Evolutionary conservation across 73 alveolate species (phyloP).

Genomic region (Halteria grandinella): DNA sequence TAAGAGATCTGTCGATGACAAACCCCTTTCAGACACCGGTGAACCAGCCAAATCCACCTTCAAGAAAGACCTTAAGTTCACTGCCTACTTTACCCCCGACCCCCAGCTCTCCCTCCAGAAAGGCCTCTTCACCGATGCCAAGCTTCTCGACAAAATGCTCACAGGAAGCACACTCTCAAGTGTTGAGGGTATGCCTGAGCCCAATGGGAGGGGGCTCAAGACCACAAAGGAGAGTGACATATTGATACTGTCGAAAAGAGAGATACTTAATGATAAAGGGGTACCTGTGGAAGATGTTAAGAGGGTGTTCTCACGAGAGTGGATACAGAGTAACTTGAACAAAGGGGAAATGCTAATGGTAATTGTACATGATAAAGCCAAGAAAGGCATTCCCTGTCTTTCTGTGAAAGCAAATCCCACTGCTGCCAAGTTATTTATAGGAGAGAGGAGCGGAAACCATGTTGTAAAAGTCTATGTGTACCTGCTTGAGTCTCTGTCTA

Average conservation of each 20-base stretch:
- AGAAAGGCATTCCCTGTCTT: not conserved
- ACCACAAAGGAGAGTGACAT: conserved; percentile 41
- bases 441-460: too few species aligned
- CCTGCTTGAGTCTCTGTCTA: too few species aligned
- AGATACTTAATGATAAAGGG: not conserved
- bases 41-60: too few species aligned
- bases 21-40: too few species aligned
- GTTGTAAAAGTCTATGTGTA: too few species aligned
- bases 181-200: too few species aligned
- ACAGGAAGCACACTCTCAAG: not conserved
- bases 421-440: not conserved
- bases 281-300: conserved; percentile 26
- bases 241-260: conserved; percentile 16
- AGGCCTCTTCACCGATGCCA: too few species aligned
- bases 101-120: too few species aligned
- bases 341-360: conserved; percentile 2
- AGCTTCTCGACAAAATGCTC: not conserved
- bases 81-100: too few species aligned
- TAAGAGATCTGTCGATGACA: conserved; percentile 21
- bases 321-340: conserved; percentile 7
- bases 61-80: too few species aligned
- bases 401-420: conserved; percentile 21
- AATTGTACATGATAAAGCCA: conserved; percentile 20
- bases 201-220: too few species aligned
- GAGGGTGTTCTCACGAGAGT: conserved; percentile 2